Base-by-base conservation (phyloP, 1,284 basidiomycete genomes). In the Tylopilus orsonianus region DNA sequence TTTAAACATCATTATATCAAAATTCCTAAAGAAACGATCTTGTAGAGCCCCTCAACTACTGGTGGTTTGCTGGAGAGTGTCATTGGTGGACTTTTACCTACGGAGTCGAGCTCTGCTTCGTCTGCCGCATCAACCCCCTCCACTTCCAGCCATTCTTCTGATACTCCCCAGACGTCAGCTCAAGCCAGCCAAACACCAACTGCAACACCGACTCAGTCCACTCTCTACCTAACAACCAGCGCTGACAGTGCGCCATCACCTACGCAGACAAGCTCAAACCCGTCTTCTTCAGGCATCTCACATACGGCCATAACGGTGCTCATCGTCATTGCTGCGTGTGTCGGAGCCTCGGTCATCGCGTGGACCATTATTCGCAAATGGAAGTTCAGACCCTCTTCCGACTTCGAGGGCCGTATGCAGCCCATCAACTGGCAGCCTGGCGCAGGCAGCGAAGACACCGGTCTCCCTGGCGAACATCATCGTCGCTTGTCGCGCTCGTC, bases 281-380 rank as follows among this genome's bases (percentile, higher is more conserved):
- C 63, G 20, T 52, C 62, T 5, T 55, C 64, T 26, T 51, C 61
- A 2, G 57, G 38, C 58, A 75, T 76, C 40, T 81, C 85, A 32
- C 75, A 83, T 54, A 83, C 83, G 19, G 81, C 87, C 5, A 64
- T 90, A 48, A 90, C 87, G 20, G 74, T 82, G 41, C 73, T 94
- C 58, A 54, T 90, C 56, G 80, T 83, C 35, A 73, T 90, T 41
- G 88, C 81, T 8, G 75, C 82, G 5, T 80, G 78, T 37, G 64
- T 92, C 37, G 91, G 83, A 55, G 82, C 78, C 33, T 68, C 83
- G 29, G 76, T 77, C 44, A 80, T 91, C 55, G 75, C 85, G 55
- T 94, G 88, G 88, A 93, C 90, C 30, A 73, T 90, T 60, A 90
- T 93, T 77, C 85, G 92, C 72, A 93, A 93, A 71, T 92, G 87